Conservation (phyloP, 139 green algal species). For the Parachlorella kessleri region DNA sequence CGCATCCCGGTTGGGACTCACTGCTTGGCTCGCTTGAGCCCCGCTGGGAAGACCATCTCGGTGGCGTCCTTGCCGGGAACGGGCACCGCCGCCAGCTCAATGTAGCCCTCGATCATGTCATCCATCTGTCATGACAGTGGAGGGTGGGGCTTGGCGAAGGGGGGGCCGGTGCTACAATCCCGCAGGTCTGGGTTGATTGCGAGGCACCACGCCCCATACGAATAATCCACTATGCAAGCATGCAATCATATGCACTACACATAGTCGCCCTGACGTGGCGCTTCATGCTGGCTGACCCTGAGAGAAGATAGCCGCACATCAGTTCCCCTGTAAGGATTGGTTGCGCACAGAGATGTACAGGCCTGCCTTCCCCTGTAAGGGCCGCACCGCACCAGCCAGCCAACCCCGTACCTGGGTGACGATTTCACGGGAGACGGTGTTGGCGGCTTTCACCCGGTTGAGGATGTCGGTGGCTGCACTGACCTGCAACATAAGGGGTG, state of each 20-base stretch:
- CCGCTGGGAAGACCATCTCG: constrained; percentile 38
- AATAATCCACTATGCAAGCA: no score
- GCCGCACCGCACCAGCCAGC: no score
- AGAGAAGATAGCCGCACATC: background rate
- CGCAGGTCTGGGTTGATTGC: no score
- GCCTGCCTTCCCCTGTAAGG: no score
- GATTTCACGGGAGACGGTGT: background rate
- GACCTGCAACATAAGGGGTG: no score
- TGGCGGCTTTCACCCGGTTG: constrained; percentile 1
- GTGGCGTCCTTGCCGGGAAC: constrained; percentile 9
- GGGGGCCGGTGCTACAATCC: no score
- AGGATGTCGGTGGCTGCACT: constrained; percentile 23
- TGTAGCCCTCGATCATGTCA: constrained; percentile 70
- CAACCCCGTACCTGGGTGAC: no score
- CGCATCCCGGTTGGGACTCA: no score
- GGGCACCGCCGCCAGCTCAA: constrained; percentile 60
- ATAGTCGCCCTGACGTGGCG: background rate
- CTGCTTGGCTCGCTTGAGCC: constrained; percentile 17
- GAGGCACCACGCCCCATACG: no score
- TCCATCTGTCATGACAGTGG: constrained; percentile 48
- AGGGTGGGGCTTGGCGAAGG: no score
- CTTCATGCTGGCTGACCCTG: background rate
- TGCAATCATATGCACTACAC: no score
- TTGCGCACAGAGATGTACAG: no score
- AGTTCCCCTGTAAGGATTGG: background rate